These are phyloP conservation scores for Cyclostephanos tholiformis DNA, from an alignment of 108 stramenopile genomes.

Conservation along the genomic window DNA sequence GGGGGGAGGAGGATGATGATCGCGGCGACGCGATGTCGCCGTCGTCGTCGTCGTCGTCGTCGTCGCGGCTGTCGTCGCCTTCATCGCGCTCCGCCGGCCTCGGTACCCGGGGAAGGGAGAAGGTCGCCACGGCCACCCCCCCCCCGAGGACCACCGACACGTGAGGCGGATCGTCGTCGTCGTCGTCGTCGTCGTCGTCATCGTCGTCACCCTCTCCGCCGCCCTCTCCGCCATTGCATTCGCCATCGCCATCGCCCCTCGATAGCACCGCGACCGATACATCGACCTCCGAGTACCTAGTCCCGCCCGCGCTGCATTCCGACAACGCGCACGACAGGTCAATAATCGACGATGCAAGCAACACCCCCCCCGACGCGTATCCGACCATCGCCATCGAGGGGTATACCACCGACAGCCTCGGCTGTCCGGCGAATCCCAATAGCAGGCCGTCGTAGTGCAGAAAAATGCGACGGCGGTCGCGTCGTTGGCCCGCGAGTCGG, in stretches of 20 bases:
- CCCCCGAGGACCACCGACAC: slow-evolving; percentile 77
- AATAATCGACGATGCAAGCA: slow-evolving; percentile 68
- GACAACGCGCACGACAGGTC: slow-evolving; percentile 73
- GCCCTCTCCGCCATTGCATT: slow-evolving; percentile 10
- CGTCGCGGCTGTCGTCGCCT: neutral
- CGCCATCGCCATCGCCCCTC: slow-evolving; percentile 7
- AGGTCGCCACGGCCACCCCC: slow-evolving; percentile 74
- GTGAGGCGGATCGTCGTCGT: slow-evolving; percentile 48
- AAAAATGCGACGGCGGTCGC: slow-evolving; percentile 14
- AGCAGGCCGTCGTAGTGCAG: slow-evolving; percentile 60
- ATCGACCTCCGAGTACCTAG: slow-evolving; percentile 73
- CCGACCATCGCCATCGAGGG: slow-evolving; percentile 48
- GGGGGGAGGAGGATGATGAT: neutral
- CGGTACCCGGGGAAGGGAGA: slow-evolving; percentile 45
- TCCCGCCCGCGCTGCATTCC: slow-evolving; percentile 59
- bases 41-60: neutral
- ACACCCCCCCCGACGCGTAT: slow-evolving; percentile 40
- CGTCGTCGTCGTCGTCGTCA: slow-evolving; percentile 9
- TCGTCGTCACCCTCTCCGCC: slow-evolving; percentile 21
- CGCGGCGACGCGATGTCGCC: neutral
- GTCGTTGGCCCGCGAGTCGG: too few species aligned
- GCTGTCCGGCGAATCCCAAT: slow-evolving; percentile 80
- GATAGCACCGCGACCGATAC: slow-evolving; percentile 54
- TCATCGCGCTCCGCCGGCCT: slow-evolving; percentile 9
- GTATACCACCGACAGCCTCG: slow-evolving; percentile 65